Base-by-base conservation (phyloP, 805 yeast genomes). In the Lipomyces yamanashiensis region DNA sequence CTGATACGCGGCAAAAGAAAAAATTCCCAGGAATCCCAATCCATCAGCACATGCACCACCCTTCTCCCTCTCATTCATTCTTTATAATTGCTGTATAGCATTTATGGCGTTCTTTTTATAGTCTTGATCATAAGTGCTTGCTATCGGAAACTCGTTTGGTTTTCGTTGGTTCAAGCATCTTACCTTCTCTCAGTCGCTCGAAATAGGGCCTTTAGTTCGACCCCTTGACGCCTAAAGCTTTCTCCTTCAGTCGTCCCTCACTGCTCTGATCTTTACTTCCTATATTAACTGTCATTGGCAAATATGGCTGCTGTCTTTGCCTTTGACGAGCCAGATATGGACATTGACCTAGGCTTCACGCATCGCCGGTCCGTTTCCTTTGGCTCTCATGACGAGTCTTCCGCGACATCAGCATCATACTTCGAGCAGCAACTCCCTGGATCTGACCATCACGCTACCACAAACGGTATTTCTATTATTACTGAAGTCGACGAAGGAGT, bases 281-380 rank as follows among this genome's bases (percentile, higher is more conserved):
- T n/a, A n/a, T n/a, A n/a, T n/a, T n/a, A n/a, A n/a, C n/a, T n/a
- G n/a, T n/a, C n/a, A n/a, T n/a, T n/a, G n/a, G n/a, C n/a, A n/a
- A n/a, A 33, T 17, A 71, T 71, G 74, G 67, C 71, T 4, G 70
- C 71, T 10, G 69, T 71, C 17, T 71, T 71, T 63, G 63, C 73
- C 15, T 71, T 71, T 56, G 74, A 71, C 54, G 74, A 71, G 41
- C 59, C 64, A 6, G 68, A 64, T 15, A 47, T 66, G 52, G 70
- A 62, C 55, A 17, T 55, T 41, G 68, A 64, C 28, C 51, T 56
- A 23, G 17, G 23, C 33, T 47, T 54, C 12, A 9, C 57, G 28
- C 58, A 66, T 10, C 56, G 62, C n/a, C 49, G 57, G 21, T 64
- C 68, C n/a, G 58, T 62, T 7, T 64, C 66, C 17, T 61, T 64